Percentiles rank a stretch among this genome's conserved stretches.
phyloP scores from a whole-genome alignment of 805 yeast genomes.

The Zygotorulaspora sp. region DNA sequence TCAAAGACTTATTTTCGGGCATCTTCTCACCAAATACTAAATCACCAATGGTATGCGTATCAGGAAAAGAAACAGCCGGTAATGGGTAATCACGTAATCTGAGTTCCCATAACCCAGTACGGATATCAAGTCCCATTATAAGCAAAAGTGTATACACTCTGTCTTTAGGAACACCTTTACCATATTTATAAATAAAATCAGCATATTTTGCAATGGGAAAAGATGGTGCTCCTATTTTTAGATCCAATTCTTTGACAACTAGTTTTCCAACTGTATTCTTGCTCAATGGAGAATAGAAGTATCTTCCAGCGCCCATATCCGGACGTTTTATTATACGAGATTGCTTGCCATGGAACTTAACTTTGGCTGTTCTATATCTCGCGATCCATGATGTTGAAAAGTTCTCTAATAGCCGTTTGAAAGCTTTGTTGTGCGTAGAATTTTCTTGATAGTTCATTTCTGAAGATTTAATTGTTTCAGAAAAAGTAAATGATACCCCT shows the following conservation, averaged over 20 bases:
- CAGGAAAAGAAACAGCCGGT: constrained; percentile 50
- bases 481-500: background rate
- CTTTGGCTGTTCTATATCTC: constrained; percentile 32
- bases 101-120: constrained; percentile 41
- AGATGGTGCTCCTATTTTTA: constrained; percentile 31
- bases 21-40: constrained; percentile 56
- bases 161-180: constrained; percentile 51
- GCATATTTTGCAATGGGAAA: constrained; percentile 28
- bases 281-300: constrained; percentile 22
- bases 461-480: constrained; percentile 6
- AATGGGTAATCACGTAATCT: constrained; percentile 52
- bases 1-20: constrained; percentile 41
- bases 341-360: constrained; percentile 30
- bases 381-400: constrained; percentile 42
- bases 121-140: constrained; percentile 46
- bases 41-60: constrained; percentile 42
- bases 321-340: constrained; percentile 17
- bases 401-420: constrained; percentile 28
- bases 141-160: constrained; percentile 50
- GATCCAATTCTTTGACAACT: constrained; percentile 21
- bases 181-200: constrained; percentile 39
- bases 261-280: constrained; percentile 29
- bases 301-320: constrained; percentile 20
- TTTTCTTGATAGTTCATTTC: background rate
- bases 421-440: constrained; percentile 6